Evolutionary conservation across 164 flowering plant genomes (phyloP).

Genomic region (Vitis rotundifolia): DNA sequence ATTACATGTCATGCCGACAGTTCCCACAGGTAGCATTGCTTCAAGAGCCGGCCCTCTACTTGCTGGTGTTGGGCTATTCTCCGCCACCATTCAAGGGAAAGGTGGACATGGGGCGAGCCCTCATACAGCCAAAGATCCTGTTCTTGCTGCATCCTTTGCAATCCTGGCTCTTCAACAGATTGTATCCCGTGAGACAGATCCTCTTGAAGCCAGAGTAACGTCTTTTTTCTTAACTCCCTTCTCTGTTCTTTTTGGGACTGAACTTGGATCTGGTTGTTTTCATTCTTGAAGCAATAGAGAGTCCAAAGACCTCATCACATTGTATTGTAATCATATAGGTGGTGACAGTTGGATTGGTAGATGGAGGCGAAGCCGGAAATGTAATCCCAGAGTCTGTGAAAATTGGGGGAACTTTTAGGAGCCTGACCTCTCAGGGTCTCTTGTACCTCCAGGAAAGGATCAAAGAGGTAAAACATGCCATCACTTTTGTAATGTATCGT

Average conservation of each 20-base stretch:
- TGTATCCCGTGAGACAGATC: conserved; percentile 41
- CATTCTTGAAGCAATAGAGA: no score
- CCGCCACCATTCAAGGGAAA: conserved; percentile 27
- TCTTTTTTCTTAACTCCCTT: background rate
- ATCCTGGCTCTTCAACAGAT: conserved; percentile 35
- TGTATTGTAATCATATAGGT: conserved; percentile 16
- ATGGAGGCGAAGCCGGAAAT: conserved; percentile 32
- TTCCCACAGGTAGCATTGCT: conserved; percentile 30
- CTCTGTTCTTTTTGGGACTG: background rate
- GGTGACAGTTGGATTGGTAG: conserved; percentile 31
- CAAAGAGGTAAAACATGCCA: conserved; percentile 25
- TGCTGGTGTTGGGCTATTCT: conserved; percentile 34
- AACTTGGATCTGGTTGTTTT: no score
- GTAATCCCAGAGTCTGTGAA: conserved; percentile 30
- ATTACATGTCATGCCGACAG: conserved; percentile 30
- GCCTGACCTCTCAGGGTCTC: conserved; percentile 34
- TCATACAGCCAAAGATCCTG: no score
- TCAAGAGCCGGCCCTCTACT: conserved; percentile 36
- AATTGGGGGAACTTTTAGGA: conserved; percentile 39
- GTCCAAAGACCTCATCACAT: no score
- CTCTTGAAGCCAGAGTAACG: conserved; percentile 35
- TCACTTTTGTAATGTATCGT: background rate
- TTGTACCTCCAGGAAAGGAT: conserved; percentile 24
- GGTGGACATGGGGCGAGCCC: conserved; percentile 38
- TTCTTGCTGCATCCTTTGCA: conserved; percentile 30